Evolutionary conservation across 176 grass and related monocot species (phyloP), one percentile per base, ranked within the genome.

Genomic region (Calamus simplicifolius): DNA sequence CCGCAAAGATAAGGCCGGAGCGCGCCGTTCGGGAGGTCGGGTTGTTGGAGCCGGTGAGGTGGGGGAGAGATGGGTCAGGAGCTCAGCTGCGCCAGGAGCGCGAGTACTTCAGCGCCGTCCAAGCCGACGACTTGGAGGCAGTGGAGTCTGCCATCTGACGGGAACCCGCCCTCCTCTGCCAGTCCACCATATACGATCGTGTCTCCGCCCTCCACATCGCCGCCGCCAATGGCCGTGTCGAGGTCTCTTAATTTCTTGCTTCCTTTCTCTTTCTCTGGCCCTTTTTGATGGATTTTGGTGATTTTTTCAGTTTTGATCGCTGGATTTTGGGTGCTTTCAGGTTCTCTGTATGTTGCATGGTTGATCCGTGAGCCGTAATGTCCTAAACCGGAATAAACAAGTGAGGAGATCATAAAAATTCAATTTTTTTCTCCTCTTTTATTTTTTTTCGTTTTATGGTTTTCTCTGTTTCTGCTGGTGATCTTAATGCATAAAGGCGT

Each of bases 181-280:
- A 78, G 52, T 27, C 72, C 35, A 88, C 87, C 4, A 59, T 84
- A 61, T 96, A 87, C 75, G 83, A 86, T 69, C 92, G 92, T n/a
- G 59, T 87, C 49, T 96, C 78, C 29, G 75, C 81, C 48, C 83
- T 90, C 28, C 92, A 96, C 75, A 80, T 96, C 79, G 87, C 80
- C 61, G 83, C 92, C 61, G 83, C 87, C 53, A 90, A 90, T 72
- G 92, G 92, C 3, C 83, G 62, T 19, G 49, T 90, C 54, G 75
- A 88, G 87, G 92, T 96, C 5, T 12, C 30, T n/a, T n/a, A n/a
- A n/a, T 5, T 16, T 17, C 7, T 7, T 49, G 61, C n/a, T 14
- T 74, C 18, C 65, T 23, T 51, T 56, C 66, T 27, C 25, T 56
- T 28, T 48, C 69, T 21, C 2, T 2, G 10, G 10, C 10, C 28